Evolutionary conservation across 495 filamentous ascomycete species (phyloP).

Genomic region (Copromyces sp.): DNA sequence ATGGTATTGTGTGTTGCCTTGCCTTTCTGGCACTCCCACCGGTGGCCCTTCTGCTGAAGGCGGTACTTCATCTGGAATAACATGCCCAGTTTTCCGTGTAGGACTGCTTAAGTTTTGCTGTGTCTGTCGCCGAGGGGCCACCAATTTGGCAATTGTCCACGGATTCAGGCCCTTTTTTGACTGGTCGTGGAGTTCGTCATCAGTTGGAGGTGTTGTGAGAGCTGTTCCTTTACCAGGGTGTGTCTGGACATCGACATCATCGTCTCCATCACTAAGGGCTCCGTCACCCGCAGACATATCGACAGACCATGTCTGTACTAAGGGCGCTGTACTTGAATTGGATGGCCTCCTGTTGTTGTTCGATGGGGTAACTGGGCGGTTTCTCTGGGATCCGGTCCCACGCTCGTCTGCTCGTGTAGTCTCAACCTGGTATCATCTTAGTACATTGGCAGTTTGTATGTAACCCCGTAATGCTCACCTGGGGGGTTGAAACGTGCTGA

Average conservation of each 20-base stretch:
- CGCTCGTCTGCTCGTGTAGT: neutral
- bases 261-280: conserved; percentile 4
- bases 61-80: neutral
- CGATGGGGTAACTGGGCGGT: neutral
- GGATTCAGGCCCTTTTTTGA: conserved; percentile 17
- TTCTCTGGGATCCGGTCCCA: neutral
- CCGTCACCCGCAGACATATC: conserved; percentile 12
- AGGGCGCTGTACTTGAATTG: neutral
- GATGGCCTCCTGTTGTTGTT: neutral
- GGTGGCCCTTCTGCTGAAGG: neutral
- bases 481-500: neutral
- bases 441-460: neutral
- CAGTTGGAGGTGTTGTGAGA: neutral
- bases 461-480: neutral
- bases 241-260: neutral
- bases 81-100: neutral
- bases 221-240: neutral
- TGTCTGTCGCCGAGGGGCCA: neutral
- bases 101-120: neutral
- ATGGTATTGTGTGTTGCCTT: neutral
- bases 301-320: conserved; percentile 9
- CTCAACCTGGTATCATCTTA: neutral
- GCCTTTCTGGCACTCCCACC: neutral
- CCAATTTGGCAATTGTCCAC: conserved; percentile 15
- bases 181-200: neutral